phyloP scores from a whole-genome alignment of 257 asterid genomes.

The Prunella vulgaris region DNA sequence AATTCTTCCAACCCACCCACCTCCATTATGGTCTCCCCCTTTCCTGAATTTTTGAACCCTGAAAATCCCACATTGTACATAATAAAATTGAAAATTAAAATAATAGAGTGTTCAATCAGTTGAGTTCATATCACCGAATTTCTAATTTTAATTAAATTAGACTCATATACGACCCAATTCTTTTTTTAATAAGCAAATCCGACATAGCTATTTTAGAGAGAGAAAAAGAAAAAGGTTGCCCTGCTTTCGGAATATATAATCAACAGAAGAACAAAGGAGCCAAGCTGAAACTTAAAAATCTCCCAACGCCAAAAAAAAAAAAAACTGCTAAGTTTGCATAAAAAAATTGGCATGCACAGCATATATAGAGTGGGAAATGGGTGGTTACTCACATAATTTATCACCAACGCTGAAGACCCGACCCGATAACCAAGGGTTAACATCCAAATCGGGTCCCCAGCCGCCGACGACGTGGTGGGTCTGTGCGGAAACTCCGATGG shows the following conservation, averaged over 20 bases:
- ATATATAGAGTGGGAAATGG: background rate
- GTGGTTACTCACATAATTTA: conserved; percentile 47
- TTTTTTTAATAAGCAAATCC: background rate
- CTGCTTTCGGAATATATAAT: background rate
- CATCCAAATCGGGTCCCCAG: conserved; percentile 41
- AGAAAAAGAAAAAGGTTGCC: background rate
- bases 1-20: conserved; percentile 47
- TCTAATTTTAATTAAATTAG: background rate
- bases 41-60: conserved; percentile 50
- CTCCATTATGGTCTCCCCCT: conserved; percentile 48
- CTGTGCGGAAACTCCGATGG: conserved; percentile 29
- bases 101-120: no score
- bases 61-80: background rate
- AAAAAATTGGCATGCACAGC: background rate
- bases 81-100: no score
- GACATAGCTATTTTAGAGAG: background rate
- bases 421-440: conserved; percentile 48
- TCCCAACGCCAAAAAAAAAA: background rate
- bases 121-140: background rate
- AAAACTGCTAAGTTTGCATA: background rate
- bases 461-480: conserved; percentile 65
- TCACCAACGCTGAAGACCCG: conserved; percentile 68
- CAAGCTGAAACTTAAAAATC: background rate
- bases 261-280: background rate
- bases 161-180: background rate